Evolutionary conservation across 208 protist species (phyloP).

Genomic region (Acanthamoeba culbertsoni): DNA sequence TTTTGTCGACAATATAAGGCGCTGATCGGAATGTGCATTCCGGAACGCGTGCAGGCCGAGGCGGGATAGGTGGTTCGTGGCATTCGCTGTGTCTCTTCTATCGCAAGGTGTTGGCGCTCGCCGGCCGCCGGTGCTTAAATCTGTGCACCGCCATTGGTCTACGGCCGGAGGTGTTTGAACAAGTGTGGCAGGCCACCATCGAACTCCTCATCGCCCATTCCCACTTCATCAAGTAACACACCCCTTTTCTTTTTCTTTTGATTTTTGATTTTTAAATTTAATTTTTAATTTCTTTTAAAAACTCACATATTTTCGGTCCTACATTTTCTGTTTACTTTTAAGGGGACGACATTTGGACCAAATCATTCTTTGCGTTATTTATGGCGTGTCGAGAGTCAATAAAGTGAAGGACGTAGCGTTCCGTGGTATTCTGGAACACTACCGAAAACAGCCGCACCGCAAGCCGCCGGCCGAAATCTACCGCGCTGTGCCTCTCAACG

Average conservation of each 20-base stretch:
- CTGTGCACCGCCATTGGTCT: conserved; percentile 10
- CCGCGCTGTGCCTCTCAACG: not conserved
- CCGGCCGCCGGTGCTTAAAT: not conserved
- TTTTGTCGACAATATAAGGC: no score
- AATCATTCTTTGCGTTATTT: conserved; percentile 47
- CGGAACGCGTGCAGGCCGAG: not conserved
- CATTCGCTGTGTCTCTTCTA: conserved; percentile 37
- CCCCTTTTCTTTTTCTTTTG: not conserved
- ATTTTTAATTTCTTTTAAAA: not conserved
- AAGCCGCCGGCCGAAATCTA: not conserved
- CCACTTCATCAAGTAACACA: not conserved
- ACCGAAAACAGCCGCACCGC: conserved; percentile 41
- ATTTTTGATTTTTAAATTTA: not conserved
- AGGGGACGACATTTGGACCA: conserved; percentile 10
- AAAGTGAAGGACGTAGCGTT: conserved; percentile 39
- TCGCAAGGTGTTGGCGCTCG: not conserved
- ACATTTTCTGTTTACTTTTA: not conserved
- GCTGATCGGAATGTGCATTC: no score
- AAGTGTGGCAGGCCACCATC: not conserved
- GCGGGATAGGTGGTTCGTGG: not conserved
- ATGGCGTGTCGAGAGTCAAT: conserved; percentile 24
- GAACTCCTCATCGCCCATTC: not conserved
- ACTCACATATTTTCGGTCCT: no score
- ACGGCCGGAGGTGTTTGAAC: not conserved
- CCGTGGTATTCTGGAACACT: conserved; percentile 21